phyloP scores from a whole-genome alignment of 192 early-diverging fungal species.

The Umbelopsis vinacea region DNA sequence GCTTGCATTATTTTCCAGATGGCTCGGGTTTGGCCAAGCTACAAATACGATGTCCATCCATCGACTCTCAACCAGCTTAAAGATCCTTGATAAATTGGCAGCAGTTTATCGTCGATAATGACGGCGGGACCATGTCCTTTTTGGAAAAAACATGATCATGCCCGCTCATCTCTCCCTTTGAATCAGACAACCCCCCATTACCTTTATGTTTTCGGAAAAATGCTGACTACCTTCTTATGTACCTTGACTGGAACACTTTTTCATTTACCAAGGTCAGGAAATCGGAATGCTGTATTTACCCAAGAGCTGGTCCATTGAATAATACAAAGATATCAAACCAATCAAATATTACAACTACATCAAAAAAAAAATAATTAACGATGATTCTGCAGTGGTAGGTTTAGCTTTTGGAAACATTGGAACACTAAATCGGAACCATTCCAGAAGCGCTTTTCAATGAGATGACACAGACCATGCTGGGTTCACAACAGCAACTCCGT shows the following conservation, averaged over 20 bases:
- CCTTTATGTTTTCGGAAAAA: background rate
- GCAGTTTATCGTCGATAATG: background rate
- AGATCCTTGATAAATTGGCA: background rate
- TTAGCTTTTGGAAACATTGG: background rate
- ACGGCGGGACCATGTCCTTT: background rate
- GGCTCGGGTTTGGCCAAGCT: slow-evolving; percentile 2
- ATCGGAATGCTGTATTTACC: slow-evolving; percentile 3
- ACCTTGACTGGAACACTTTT: background rate
- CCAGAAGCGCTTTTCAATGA: background rate
- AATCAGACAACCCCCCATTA: background rate
- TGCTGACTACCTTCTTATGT: slow-evolving; percentile 3
- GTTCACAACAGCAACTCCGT: background rate
- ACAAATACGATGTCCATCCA: background rate
- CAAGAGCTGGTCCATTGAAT: background rate
- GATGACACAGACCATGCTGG: background rate
- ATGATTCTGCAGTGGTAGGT: background rate
- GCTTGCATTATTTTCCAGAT: background rate
- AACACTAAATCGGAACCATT: background rate
- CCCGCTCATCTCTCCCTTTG: background rate
- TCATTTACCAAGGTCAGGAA: slow-evolving; percentile 1
- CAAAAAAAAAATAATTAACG: background rate
- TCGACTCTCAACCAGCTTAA: background rate
- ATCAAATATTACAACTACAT: slow-evolving; percentile 8
- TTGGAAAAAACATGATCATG: slow-evolving; percentile 14
- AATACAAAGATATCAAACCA: background rate